Base-by-base conservation (phyloP, 1,284 basidiomycete species). In the Leccinum subrobustum region DNA sequence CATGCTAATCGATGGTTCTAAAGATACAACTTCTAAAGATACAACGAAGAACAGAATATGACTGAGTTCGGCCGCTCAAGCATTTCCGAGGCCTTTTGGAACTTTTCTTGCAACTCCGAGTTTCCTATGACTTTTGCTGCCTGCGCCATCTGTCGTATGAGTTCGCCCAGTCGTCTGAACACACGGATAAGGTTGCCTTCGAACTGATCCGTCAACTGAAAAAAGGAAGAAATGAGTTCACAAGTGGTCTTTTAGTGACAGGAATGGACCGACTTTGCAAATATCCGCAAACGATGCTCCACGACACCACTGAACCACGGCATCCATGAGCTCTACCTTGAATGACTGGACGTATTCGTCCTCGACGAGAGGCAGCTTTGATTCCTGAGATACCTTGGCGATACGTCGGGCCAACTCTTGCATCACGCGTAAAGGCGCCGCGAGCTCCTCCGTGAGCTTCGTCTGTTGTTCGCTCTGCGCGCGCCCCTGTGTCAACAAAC, bases 281-380 rank as follows among this genome's bases (percentile, higher is more conserved):
- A 98, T 95, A 44, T 99, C 96, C 1, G 92, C 81, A 76, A 99
- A 99, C 35, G 93, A 93, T n/a, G 94, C 92, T 1, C 97, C 97
- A 35, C 93, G 88, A 78, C 96, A 99, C 97, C 97, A 99, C 68
- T 95, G 91, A 60, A 96, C 83, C 20, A 99, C 96, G 4, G 92
- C 91, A 67, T 98, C 96, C 94, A 98, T 98, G 61, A 99, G 85
- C 72, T 98, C 96, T 29, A 98, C 94, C 76, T 98, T 98, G 88
- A 99, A 99, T 16, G 89, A 91, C 60, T 88, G 83, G 2, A 99
- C 94, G 73, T 99, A 99, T 65, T 98, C 94, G 60, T 98, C 92
- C 75, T 99, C 96, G 58, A 93, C 88, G 42, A 99, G 74, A 0
- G 89, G 78, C 5, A 99, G 80, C 72, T 97, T 96, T 47, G 89